These are phyloP conservation scores for Starmerella apicola DNA, from an alignment of 805 yeast species.

Conservation along the genomic window DNA sequence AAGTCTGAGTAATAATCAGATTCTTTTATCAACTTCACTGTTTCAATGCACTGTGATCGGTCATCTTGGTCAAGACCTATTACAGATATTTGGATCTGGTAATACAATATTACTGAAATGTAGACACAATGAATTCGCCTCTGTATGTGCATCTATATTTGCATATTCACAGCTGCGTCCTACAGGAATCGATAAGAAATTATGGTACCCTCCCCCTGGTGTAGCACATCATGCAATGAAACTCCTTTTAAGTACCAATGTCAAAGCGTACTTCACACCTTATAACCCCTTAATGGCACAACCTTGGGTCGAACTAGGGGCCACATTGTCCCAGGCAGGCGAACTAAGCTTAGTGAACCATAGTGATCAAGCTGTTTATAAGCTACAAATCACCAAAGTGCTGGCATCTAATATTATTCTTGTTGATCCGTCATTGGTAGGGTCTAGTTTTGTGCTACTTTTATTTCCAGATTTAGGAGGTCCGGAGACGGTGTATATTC, in stretches of 20 bases:
- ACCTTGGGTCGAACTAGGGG: constrained; percentile 17
- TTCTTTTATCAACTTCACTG: constrained; percentile 13
- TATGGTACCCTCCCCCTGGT: constrained; percentile 17
- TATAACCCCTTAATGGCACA: constrained; percentile 5
- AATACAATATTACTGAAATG: constrained; percentile 8
- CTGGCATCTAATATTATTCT: constrained; percentile 9
- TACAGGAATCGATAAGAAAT: constrained; percentile 16
- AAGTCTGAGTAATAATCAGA: constrained; percentile 2
- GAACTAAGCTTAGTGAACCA: constrained; percentile 9
- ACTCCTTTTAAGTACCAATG: constrained; percentile 16
- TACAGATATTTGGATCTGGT: constrained; percentile 13
- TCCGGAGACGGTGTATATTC: constrained; percentile 20
- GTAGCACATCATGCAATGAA: constrained; percentile 4
- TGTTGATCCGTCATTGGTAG: constrained; percentile 18
- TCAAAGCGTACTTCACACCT: constrained; percentile 17
- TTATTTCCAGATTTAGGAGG: constrained; percentile 21
- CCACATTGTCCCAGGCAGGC: constrained; percentile 17
- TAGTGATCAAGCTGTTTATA: constrained; percentile 6
- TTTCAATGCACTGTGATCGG: constrained; percentile 16
- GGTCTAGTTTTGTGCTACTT: constrained; percentile 12
- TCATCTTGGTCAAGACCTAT: constrained; percentile 13
- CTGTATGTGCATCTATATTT: constrained; percentile 12
- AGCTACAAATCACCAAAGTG: constrained; percentile 12
- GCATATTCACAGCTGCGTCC: constrained; percentile 18
- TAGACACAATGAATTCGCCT: constrained; percentile 2